These are phyloP conservation scores for Passalora sequoiae DNA, from an alignment of 2,329 filamentous ascomycete species.

Conservation along the genomic window DNA sequence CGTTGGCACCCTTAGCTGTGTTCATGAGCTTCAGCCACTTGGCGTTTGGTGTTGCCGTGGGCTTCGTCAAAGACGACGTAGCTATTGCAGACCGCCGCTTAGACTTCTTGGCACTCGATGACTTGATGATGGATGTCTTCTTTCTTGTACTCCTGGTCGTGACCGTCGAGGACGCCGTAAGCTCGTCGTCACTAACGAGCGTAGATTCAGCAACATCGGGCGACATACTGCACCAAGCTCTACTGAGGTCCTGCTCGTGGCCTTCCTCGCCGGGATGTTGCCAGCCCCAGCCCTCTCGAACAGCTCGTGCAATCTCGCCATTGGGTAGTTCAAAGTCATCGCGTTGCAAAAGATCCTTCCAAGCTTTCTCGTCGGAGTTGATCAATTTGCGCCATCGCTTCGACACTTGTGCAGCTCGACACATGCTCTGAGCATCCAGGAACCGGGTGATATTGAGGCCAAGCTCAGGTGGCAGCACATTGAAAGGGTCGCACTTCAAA, in stretches of 20 bases:
- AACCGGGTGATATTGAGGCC: constrained; percentile 83
- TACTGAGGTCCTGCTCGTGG: constrained; percentile 75
- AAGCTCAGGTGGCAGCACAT: constrained; percentile 76
- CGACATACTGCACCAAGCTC: constrained; percentile 31
- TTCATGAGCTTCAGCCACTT: constrained; percentile 45
- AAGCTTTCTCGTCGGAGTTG: constrained; percentile 88
- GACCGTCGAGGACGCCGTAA: constrained; percentile 27
- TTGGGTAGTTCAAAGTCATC: constrained; percentile 75
- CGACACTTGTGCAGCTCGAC: constrained; percentile 85
- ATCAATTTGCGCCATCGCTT: constrained; percentile 89
- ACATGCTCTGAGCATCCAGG: constrained; percentile 79
- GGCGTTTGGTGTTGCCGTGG: constrained; percentile 35
- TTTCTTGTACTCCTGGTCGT: constrained; percentile 22
- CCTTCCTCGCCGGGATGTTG: constrained; percentile 70
- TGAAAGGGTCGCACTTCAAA: constrained; percentile 87
- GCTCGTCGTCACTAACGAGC: constrained; percentile 29
- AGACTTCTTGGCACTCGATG: constrained; percentile 43
- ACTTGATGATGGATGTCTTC: constrained; percentile 21
- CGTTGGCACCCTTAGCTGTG: constrained; percentile 73
- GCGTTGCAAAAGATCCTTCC: constrained; percentile 84
- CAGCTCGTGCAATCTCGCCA: constrained; percentile 79
- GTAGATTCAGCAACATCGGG: constrained; percentile 21
- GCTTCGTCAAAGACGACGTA: constrained; percentile 37
- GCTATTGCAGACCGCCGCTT: constrained; percentile 40
- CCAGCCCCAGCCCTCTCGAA: constrained; percentile 94